Conservation (phyloP, 2,329 filamentous ascomycete species). For the Metarhizium robertsii region DNA sequence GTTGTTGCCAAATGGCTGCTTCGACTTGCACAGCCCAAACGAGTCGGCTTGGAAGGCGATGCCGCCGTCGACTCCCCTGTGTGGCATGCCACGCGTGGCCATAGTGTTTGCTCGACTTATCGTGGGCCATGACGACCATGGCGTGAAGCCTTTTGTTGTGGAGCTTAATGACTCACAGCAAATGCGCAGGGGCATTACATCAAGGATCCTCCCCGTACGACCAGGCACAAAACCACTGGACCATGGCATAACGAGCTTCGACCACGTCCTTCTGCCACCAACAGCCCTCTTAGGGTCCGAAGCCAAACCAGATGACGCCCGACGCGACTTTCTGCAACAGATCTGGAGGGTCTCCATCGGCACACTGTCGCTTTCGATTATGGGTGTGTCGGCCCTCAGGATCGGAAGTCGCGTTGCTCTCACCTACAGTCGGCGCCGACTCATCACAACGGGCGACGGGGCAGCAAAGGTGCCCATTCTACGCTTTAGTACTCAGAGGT, state of each 20-base stretch:
- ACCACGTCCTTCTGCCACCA: constrained; percentile 17
- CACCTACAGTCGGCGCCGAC: neutral
- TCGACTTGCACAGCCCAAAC: constrained; percentile 22
- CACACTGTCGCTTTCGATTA: constrained; percentile 15
- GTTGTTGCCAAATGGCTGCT: constrained; percentile 20
- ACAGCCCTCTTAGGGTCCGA: constrained; percentile 17
- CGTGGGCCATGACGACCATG: constrained; percentile 13
- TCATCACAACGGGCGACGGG: neutral
- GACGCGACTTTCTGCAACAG: constrained; percentile 16
- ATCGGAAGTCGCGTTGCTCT: neutral
- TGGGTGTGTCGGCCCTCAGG: neutral
- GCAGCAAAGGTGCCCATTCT: neutral
- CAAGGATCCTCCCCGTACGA: constrained; percentile 14
- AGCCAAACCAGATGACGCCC: constrained; percentile 9
- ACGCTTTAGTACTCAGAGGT: neutral
- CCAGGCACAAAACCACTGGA: constrained; percentile 19
- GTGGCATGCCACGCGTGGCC: constrained; percentile 16
- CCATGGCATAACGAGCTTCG: constrained; percentile 23
- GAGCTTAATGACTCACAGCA: constrained; percentile 13
- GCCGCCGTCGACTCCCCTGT: constrained; percentile 15
- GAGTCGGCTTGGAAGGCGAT: constrained; percentile 21
- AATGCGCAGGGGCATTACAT: constrained; percentile 19
- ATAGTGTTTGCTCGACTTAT: constrained; percentile 12
- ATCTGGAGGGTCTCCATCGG: constrained; percentile 17
- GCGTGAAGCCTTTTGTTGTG: constrained; percentile 21